phyloP scores from a whole-genome alignment of 345 rosid genomes.

The Carallia pectinifolia region DNA sequence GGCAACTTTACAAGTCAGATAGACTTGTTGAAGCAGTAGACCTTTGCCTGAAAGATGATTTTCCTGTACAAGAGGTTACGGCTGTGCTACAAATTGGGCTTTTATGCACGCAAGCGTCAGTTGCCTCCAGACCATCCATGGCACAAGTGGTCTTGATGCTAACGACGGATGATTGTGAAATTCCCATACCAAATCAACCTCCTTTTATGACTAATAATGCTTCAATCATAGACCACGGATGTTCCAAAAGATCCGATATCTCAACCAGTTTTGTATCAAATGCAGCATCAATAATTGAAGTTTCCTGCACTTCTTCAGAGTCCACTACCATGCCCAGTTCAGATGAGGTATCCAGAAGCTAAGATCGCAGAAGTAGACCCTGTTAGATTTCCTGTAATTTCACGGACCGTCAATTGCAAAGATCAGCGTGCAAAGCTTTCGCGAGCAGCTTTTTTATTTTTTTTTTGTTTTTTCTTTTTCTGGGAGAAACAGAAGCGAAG shows the following conservation, averaged over 20 bases:
- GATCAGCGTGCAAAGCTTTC: not conserved
- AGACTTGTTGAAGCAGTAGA: conserved; percentile 38
- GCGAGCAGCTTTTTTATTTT: not conserved
- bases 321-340: conserved; percentile 31
- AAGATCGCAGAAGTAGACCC: conserved; percentile 11
- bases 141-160: conserved; percentile 38
- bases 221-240: conserved; percentile 12
- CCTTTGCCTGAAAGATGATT: conserved; percentile 25
- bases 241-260: conserved; percentile 25
- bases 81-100: conserved; percentile 47
- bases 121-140: conserved; percentile 49
- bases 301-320: conserved; percentile 27
- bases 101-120: conserved; percentile 51
- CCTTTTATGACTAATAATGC: conserved; percentile 37
- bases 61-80: conserved; percentile 24
- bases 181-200: conserved; percentile 47
- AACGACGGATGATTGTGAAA: conserved; percentile 13
- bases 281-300: conserved; percentile 21
- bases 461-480: not conserved
- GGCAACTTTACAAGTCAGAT: conserved; percentile 42
- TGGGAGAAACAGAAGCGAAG: not conserved
- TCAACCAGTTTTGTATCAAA: conserved; percentile 32
- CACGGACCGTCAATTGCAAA: not conserved
- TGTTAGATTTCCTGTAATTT: not conserved
- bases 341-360: conserved; percentile 21